A percentile compares a stretch with the other conserved stretches of the same genome.
Conservation (phyloP, 2,329 filamentous ascomycete species). For the Phialemoniopsis sp. region DNA sequence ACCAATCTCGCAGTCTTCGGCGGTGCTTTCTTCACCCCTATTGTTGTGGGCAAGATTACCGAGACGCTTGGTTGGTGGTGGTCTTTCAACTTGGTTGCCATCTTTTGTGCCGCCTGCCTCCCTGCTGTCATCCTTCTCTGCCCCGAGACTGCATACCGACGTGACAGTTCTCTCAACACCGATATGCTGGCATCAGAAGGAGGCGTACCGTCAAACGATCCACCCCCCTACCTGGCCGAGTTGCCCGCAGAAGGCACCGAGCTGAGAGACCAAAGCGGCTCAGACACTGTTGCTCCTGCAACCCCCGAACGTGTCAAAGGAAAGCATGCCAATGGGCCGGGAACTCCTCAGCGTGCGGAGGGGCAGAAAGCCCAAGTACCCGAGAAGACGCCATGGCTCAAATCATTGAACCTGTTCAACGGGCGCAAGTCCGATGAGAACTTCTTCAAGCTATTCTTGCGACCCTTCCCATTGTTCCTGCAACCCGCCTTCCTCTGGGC, state of each 20-base stretch:
- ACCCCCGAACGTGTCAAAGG: slow-evolving; percentile 2
- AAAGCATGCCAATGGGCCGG: background rate
- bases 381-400: slow-evolving; percentile 49
- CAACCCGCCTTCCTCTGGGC: slow-evolving; percentile 85
- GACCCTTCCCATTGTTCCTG: slow-evolving; percentile 77
- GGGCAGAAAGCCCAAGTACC: too few species aligned
- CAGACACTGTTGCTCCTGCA: background rate
- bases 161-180: slow-evolving; percentile 64
- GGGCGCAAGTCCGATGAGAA: slow-evolving; percentile 76
- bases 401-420: slow-evolving; percentile 68
- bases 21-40: slow-evolving; percentile 66
- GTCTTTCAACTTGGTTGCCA: slow-evolving; percentile 85
- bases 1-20: slow-evolving; percentile 55
- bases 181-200: slow-evolving; percentile 49
- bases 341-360: too few species aligned
- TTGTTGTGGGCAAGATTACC: slow-evolving; percentile 87
- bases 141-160: slow-evolving; percentile 77
- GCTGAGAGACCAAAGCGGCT: background rate
- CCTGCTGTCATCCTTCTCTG: slow-evolving; percentile 73
- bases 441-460: slow-evolving; percentile 61
- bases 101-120: slow-evolving; percentile 70
- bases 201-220: background rate
- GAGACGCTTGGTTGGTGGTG: slow-evolving; percentile 73
- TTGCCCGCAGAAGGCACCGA: too few species aligned
- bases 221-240: background rate